Percentiles rank a stretch among this genome's conserved stretches.
phyloP scores from a whole-genome alignment of 306 rosid genomes.

The Glycine soja region DNA sequence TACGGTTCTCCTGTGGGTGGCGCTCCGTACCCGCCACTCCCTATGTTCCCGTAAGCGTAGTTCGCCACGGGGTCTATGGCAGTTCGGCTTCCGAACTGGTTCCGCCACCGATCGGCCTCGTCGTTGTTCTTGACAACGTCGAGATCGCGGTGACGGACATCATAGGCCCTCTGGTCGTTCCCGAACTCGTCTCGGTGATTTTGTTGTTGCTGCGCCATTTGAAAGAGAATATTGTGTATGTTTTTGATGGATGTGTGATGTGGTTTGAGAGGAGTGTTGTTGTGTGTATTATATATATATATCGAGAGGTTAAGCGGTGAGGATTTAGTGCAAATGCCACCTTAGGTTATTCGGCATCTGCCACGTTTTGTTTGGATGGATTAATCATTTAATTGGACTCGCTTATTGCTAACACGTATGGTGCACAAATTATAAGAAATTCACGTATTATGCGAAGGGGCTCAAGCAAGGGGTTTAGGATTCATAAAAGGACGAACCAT shows the following conservation, averaged over 20 bases:
- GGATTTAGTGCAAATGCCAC: background rate
- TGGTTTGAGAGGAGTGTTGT: background rate
- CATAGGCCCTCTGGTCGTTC: background rate
- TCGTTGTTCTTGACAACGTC: background rate
- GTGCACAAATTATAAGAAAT: no score
- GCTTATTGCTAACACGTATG: slow-evolving; percentile 8
- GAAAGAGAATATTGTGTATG: background rate
- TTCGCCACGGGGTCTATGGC: background rate
- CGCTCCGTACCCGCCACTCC: background rate
- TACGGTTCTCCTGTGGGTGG: slow-evolving; percentile 5
- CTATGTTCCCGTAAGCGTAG: slow-evolving; percentile 24
- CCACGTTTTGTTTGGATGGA: slow-evolving; percentile 36
- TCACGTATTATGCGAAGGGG: no score
- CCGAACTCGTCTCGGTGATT: background rate
- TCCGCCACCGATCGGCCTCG: slow-evolving; percentile 3
- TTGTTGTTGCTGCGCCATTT: slow-evolving; percentile 46
- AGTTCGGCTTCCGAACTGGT: background rate
- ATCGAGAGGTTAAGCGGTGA: slow-evolving; percentile 36
- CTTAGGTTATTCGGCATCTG: background rate
- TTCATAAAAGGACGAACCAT: no score
- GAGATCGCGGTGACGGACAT: background rate
- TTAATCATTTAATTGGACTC: background rate
- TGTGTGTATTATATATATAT: no score
- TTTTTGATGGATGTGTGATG: background rate
- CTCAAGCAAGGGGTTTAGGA: no score